Evolutionary conservation across 2,329 filamentous ascomycete species (phyloP), one percentile per base, ranked within the genome.

Genomic region (Colletotrichum tanaceti): DNA sequence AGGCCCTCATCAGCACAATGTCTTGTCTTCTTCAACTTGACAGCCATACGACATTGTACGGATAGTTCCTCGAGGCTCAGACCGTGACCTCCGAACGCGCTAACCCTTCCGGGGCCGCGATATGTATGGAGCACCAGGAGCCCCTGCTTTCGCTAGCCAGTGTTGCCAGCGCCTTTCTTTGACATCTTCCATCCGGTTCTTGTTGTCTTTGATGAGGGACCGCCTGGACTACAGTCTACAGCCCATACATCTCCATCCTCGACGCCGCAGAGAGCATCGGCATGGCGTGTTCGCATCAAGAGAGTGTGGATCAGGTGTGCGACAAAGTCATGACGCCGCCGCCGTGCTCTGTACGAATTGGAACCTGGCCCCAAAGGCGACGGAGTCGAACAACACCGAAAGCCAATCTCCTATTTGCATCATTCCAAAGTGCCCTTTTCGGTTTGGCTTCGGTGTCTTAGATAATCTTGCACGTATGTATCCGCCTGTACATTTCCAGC

Each of bases 21-120:
- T 65, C 49, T 47, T 61, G 63, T 69, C 55, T 60, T 57, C 35
- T 60, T 57, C 35, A 61, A 53, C 44, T 63, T 66, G 66, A 61
- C 57, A 66, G 44, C 66, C 58, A 57, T 52, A 57, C n/a, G n/a
- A n/a, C n/a, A n/a, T n/a, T n/a, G n/a, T n/a, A n/a, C n/a, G n/a
- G n/a, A n/a, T n/a, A n/a, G 50, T 57, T 53, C 55, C 55, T 39
- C n/a, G 46, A 20, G 50, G 50, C 55, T 39, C n/a, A 52, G 39
- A 43, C 55, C 55, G 38, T 39, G 55, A 57, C 44, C 63, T 65
- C 38, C 28, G 44, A 22, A 32, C 13, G 44, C 57, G 55, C 62
- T 66, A 69, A 57, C 50, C 62, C 62, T 61, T 66, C 50, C 62
- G 38, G 32, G 57, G 50, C 14, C 44, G 38, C 35, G 22, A 20